Evolutionary conservation across 148 eudicot species (phyloP).

Genomic region (Diospyros kaki): DNA sequence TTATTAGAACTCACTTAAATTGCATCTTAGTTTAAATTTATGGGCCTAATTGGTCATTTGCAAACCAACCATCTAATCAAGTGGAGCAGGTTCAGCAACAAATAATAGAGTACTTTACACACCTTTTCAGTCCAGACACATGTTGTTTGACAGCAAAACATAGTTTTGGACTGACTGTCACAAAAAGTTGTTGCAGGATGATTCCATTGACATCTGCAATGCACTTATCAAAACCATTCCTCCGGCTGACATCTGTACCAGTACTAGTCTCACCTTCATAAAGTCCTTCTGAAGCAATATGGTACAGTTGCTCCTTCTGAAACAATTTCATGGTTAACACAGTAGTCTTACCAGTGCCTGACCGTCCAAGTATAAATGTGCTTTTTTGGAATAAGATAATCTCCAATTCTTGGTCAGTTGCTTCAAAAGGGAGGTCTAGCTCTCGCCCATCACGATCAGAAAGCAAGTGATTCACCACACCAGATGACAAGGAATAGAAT

Average conservation of each 20-base stretch:
- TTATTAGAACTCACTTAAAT: too few species aligned
- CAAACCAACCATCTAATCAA: too few species aligned
- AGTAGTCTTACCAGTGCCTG: too few species aligned
- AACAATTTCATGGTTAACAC: slow-evolving; percentile 42
- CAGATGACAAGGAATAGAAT: slow-evolving; percentile 53
- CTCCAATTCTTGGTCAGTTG: slow-evolving; percentile 18
- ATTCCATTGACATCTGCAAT: not conserved
- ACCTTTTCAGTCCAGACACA: too few species aligned
- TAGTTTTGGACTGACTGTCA: slow-evolving; percentile 19
- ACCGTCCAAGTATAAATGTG: slow-evolving; percentile 42
- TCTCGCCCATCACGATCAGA: slow-evolving; percentile 2
- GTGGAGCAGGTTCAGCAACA: too few species aligned
- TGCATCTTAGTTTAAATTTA: too few species aligned
- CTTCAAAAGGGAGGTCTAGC: slow-evolving; percentile 56
- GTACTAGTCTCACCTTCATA: not conserved
- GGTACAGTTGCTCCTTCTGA: not conserved
- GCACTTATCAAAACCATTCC: not conserved
- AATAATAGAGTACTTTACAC: too few species aligned
- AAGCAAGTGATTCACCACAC: not conserved
- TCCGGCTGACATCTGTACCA: not conserved
- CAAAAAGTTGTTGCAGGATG: slow-evolving; percentile 53
- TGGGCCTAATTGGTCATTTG: too few species aligned
- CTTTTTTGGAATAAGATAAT: slow-evolving; percentile 31
- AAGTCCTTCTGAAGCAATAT: slow-evolving; percentile 26
- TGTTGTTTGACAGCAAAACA: too few species aligned